phyloP scores from a whole-genome alignment of 345 rosid species.

The Brassica cretica region DNA sequence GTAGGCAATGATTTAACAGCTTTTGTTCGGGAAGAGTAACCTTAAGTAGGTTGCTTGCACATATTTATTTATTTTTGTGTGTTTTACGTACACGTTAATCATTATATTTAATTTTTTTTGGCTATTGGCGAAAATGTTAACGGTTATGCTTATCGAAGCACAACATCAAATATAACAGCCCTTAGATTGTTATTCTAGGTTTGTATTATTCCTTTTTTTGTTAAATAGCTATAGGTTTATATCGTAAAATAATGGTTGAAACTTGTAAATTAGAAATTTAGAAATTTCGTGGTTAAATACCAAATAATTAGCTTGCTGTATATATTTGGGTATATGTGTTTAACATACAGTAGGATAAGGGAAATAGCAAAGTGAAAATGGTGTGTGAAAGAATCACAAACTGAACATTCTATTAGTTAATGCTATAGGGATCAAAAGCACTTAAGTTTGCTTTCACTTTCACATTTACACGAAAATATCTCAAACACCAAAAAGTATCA shows the following conservation, averaged over 20 bases:
- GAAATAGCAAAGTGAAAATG: slow-evolving; percentile 8
- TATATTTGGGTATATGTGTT: neutral
- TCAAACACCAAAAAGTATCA: slow-evolving; percentile 25
- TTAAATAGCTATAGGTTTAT: neutral
- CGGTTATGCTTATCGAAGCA: neutral
- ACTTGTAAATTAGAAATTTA: neutral
- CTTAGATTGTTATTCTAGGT: neutral
- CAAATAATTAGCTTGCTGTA: neutral
- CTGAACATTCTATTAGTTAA: slow-evolving; percentile 23
- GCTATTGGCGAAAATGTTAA: neutral
- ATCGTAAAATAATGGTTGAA: neutral
- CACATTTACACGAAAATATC: slow-evolving; percentile 36
- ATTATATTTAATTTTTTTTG: neutral
- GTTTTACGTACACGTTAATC: slow-evolving; percentile 17
- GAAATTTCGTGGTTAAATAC: neutral
- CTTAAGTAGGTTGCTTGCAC: slow-evolving; percentile 3
- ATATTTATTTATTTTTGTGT: neutral
- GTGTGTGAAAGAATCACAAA: slow-evolving; percentile 20
- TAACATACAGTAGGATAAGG: neutral
- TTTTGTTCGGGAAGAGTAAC: neutral
- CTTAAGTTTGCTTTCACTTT: slow-evolving; percentile 26
- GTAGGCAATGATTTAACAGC: slow-evolving; percentile 15
- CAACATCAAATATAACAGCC: neutral
- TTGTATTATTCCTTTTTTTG: neutral
- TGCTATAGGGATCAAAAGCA: slow-evolving; percentile 24